Conservation (phyloP, 768 basidiomycete genomes). For the Lactarius pseudohatsudake region DNA sequence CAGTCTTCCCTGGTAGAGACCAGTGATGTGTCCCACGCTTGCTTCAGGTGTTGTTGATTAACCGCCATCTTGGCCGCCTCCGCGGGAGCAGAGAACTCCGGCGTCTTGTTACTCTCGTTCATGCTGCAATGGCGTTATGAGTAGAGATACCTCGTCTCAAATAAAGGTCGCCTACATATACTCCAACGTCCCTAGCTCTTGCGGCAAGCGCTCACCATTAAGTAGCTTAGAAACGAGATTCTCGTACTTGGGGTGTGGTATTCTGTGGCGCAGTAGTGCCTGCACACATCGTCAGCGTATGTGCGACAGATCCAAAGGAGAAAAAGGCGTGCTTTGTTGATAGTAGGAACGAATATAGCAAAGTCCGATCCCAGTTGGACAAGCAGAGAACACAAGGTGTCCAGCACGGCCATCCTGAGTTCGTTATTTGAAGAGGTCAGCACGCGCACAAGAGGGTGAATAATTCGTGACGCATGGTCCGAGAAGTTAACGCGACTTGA, state of each 20-base stretch:
- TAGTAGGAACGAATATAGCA: conserved; percentile 95
- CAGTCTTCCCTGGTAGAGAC: conserved; percentile 83
- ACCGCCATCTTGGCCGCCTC: conserved; percentile 89
- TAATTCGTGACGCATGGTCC: conserved; percentile 95
- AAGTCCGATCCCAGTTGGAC: conserved; percentile 95
- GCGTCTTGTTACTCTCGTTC: conserved; percentile 59
- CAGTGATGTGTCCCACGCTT: conserved; percentile 89
- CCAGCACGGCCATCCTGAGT: conserved; percentile 83
- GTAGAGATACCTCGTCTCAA: neutral
- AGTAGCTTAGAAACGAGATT: conserved; percentile 83
- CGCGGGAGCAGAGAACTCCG: conserved; percentile 72
- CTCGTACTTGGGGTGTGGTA: conserved; percentile 84
- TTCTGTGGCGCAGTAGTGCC: conserved; percentile 74
- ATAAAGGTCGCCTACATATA: conserved; percentile 47
- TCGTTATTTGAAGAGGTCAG: conserved; percentile 74
- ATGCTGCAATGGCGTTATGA: conserved; percentile 36
- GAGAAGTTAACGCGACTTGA: conserved; percentile 95
- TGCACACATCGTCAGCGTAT: conserved; percentile 35
- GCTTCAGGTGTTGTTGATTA: conserved; percentile 95
- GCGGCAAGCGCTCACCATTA: conserved; percentile 88
- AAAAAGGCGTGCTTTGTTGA: conserved; percentile 80
- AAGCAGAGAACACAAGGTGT: conserved; percentile 88
- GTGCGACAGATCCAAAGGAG: neutral
- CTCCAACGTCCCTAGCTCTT: conserved; percentile 76
- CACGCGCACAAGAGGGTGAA: conserved; percentile 91